These are phyloP conservation scores for Stentor coeruleus DNA, from an alignment of 73 alveolate genomes.

Conservation along the genomic window DNA sequence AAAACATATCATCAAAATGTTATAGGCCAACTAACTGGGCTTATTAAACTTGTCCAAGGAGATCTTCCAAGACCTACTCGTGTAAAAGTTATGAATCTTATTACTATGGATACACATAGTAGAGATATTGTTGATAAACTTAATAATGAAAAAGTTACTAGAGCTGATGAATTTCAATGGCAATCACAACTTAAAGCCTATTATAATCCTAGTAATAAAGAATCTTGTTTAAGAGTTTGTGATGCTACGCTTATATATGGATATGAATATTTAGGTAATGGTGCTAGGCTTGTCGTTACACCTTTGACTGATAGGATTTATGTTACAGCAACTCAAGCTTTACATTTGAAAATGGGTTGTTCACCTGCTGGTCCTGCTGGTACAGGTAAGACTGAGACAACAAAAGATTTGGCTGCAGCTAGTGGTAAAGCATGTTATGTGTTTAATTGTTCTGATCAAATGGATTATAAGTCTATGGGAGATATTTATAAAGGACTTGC, in stretches of 20 bases:
- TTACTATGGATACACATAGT: slow-evolving; percentile 99
- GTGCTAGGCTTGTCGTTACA: slow-evolving; percentile 99
- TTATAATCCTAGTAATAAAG: slow-evolving; percentile 81
- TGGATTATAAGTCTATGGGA: slow-evolving; percentile 99
- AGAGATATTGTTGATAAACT: slow-evolving; percentile 97
- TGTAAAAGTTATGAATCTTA: slow-evolving; percentile 98
- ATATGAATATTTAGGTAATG: slow-evolving; percentile 99
- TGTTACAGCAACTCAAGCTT: slow-evolving; percentile 99
- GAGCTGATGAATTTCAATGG: slow-evolving; percentile 99
- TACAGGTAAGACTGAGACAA: slow-evolving; percentile 99
- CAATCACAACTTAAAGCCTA: slow-evolving; percentile 98
- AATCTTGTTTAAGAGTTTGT: slow-evolving; percentile 84
- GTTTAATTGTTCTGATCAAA: slow-evolving; percentile 99
- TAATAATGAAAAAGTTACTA: slow-evolving; percentile 81
- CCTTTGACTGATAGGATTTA: slow-evolving; percentile 99
- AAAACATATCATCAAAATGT: slow-evolving; percentile 69
- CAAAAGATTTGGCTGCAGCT: slow-evolving; percentile 99
- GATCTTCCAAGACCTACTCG: slow-evolving; percentile 85
- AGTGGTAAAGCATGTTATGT: slow-evolving; percentile 99
- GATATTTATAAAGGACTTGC: slow-evolving; percentile 99
- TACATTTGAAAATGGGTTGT: slow-evolving; percentile 99
- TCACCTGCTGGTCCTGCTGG: slow-evolving; percentile 99
- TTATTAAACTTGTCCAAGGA: slow-evolving; percentile 93
- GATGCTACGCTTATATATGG: slow-evolving; percentile 97
- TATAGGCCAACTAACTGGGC: slow-evolving; percentile 72